Evolutionary conservation across 1,139 yeast genomes (phyloP).

Genomic region (Yamadazyma songkhlaensis): DNA sequence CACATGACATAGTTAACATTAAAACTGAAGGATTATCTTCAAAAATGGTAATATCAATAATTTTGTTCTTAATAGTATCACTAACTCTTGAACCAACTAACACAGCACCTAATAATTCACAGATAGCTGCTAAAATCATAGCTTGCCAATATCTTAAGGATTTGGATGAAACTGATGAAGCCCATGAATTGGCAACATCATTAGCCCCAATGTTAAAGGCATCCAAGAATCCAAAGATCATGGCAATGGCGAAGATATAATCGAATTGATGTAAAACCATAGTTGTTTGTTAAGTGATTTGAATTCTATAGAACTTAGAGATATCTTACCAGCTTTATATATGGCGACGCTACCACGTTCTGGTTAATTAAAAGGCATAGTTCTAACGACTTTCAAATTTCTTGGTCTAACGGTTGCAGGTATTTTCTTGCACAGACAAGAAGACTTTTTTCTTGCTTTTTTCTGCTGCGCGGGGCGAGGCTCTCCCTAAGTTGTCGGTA

Average conservation of each 20-base stretch:
- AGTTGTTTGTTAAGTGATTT: background rate
- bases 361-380: background rate
- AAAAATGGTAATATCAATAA: slow-evolving; percentile 52
- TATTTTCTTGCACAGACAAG: too few relatives aligned
- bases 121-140: slow-evolving; percentile 62
- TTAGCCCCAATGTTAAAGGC: slow-evolving; percentile 87
- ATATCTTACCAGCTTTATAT: background rate
- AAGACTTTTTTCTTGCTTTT: background rate
- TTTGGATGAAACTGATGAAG: slow-evolving; percentile 70
- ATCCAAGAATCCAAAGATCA: slow-evolving; percentile 72
- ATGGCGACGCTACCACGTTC: background rate
- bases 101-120: slow-evolving; percentile 76
- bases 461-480: too few relatives aligned
- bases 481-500: too few relatives aligned
- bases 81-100: slow-evolving; percentile 69
- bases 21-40: slow-evolving; percentile 61
- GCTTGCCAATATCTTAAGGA: slow-evolving; percentile 75
- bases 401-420: too few relatives aligned
- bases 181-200: slow-evolving; percentile 80
- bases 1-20: slow-evolving; percentile 75
- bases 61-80: slow-evolving; percentile 63
- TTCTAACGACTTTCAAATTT: too few relatives aligned
- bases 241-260: slow-evolving; percentile 62
- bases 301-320: background rate
- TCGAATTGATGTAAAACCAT: slow-evolving; percentile 54